Base-by-base conservation (phyloP, 2,329 filamentous ascomycete species). In the Dryadomyces sulphureus region DNA sequence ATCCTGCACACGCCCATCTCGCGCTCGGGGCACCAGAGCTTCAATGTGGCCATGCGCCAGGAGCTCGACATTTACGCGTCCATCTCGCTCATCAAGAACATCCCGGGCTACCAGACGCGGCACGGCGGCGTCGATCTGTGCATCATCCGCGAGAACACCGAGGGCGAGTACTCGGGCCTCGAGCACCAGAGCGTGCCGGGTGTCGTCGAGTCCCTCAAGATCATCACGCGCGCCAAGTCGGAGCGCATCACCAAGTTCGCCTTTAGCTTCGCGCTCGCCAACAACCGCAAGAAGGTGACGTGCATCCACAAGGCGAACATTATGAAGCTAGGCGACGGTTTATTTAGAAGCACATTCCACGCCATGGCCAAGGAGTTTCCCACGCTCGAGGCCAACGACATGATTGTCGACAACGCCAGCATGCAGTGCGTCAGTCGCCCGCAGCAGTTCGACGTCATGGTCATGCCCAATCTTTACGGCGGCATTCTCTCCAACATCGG, bases 221-320 rank as follows among this genome's bases (percentile, higher is more conserved):
- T 98, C 71, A 96, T 98, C 71, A 98, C 92, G 56, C 87, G 89
- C 59, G 88, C 88, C 67, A 96, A 98, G 78, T 94, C 88, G 47
- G 92, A 98, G 80, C 87, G 92, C 63, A 98, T 98, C 61, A 87
- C 90, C 70, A 94, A 94, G 71, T 98, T 98, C 63, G 92, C 92
- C 55, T 96, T 96, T 66, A 83, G 84, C 63, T 98, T 98, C 62
- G 92, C 92, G 49, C 82, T 96, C 49, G 92, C 92, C 68, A 98
- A 98, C 77, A 90, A 93, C 78, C 81, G 92, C 64, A 90, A 93
- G 77, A 96, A 96, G 84, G 87, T 98, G 48, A 96, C 92, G 56
- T 95, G 90, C 73, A 96, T 98, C 64, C 92, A 98, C 83, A 98
- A 98, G 79, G 92, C 92, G 70, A 98, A 98, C 77, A 98, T 98